Base-by-base conservation (phyloP, 78 protist species). In the Reticulomyxa filosa region DNA sequence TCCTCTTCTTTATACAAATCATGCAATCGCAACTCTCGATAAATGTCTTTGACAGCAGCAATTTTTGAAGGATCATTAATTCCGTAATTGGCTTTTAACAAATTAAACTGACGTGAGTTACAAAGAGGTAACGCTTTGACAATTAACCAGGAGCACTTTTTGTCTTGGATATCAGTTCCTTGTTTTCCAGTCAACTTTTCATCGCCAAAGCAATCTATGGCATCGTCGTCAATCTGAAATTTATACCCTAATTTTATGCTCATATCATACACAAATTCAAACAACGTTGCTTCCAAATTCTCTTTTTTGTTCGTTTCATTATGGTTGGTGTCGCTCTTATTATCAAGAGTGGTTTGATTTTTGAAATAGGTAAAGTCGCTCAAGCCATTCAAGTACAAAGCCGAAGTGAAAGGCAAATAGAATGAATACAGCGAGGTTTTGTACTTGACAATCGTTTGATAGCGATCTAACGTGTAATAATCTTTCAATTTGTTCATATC, bases 391-490 rank as follows among this genome's bases (percentile, higher is more conserved):
- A n/a, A n/a, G n/a, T n/a, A n/a, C n/a, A n/a, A n/a, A n/a, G n/a
- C n/a, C n/a, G n/a, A n/a, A n/a, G n/a, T n/a, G n/a, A n/a, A n/a
- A 27, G 98, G 98, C 29, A 92, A 72, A 53, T 83, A 88, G 78
- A 88, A 90, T 10, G 97, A 85, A 78, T 95, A 95, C 74, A 66
- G 82, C 23, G 97, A 89, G 0, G 99, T 95, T 77, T 95, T 92
- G 84, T 86, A 81, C 52, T 76, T 85, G 53, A 89, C 92, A 69
- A 93, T 90, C 48, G 13, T 42, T 17, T 42, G 13, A 17, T 42
- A 42, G 48, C 17, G 13, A 17, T 42, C 48, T 13, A 42, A 13
- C 17, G 48, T 42, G 48, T 20, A 42, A 13, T 20, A 17, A n/a
- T n/a, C n/a, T n/a, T n/a, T n/a, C n/a, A n/a, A n/a, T n/a, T n/a